Evolutionary conservation across 768 basidiomycete genomes (phyloP).

Genomic region (Jaapia argillacea): DNA sequence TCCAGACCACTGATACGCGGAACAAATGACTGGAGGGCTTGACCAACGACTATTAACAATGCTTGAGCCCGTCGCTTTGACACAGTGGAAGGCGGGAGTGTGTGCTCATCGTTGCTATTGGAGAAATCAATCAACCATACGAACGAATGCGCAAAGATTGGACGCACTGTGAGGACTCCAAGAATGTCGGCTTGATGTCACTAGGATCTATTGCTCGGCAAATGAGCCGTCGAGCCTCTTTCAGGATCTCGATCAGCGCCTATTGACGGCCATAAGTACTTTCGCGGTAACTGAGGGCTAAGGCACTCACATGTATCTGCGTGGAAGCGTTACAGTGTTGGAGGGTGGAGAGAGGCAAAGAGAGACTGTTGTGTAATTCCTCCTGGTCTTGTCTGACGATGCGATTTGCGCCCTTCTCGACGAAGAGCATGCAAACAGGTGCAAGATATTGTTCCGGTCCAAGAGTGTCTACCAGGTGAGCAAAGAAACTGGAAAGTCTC

Average conservation of each 20-base stretch:
- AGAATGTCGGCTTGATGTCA: constrained; percentile 31
- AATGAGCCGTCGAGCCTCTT: constrained; percentile 55
- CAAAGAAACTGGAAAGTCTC: constrained; percentile 70
- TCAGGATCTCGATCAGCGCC: constrained; percentile 54
- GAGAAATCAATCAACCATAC: neutral
- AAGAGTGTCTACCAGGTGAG: constrained; percentile 75
- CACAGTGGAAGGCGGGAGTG: constrained; percentile 29
- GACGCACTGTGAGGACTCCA: constrained; percentile 47
- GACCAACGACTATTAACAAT: constrained; percentile 53
- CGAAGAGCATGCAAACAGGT: constrained; percentile 73
- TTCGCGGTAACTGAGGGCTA: neutral
- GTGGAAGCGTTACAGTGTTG: constrained; percentile 38
- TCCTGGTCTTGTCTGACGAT: constrained; percentile 50
- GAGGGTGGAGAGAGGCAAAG: constrained; percentile 57
- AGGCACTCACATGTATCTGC: constrained; percentile 41
- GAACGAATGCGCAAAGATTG: neutral
- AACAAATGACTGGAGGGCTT: constrained; percentile 30
- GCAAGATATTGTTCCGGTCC: constrained; percentile 75
- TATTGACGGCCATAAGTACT: constrained; percentile 16
- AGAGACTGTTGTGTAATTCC: constrained; percentile 49
- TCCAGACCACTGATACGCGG: constrained; percentile 8
- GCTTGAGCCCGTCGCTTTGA: constrained; percentile 56
- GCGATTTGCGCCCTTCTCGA: constrained; percentile 68
- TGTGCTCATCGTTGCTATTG: constrained; percentile 50
- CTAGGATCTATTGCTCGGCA: constrained; percentile 29